Conservation (phyloP, 2,329 filamentous ascomycete species). For the Diaporthe ampelina region DNA sequence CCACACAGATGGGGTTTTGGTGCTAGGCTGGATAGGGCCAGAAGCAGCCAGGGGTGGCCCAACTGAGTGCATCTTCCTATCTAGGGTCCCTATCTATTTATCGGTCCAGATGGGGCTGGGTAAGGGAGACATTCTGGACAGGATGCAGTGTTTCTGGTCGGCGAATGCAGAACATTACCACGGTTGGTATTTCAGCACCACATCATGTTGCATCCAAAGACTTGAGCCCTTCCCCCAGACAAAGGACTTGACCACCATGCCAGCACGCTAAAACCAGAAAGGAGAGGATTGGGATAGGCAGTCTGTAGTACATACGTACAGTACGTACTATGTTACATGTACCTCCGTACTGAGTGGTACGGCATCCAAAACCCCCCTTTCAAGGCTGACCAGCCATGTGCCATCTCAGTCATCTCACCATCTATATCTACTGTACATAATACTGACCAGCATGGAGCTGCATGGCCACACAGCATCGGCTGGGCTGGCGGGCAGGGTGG, state of each 20-base stretch:
- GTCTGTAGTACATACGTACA: background rate
- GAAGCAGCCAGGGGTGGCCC: background rate
- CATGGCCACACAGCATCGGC: background rate
- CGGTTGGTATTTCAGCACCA: background rate
- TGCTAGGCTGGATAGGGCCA: conserved; percentile 1
- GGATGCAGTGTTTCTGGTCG: background rate
- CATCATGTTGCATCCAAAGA: background rate
- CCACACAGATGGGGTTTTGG: conserved; percentile 5
- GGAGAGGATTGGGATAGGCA: background rate
- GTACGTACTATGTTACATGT: background rate
- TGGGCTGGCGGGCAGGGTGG: background rate
- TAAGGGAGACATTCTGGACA: background rate
- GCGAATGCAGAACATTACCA: background rate
- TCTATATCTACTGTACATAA: background rate
- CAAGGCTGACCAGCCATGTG: background rate
- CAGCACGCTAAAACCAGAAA: background rate
- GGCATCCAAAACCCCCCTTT: background rate
- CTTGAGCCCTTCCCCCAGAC: background rate
- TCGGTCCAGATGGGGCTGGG: background rate
- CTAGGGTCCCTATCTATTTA: background rate
- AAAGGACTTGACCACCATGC: background rate
- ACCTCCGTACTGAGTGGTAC: too few species aligned
- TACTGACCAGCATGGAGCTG: background rate
- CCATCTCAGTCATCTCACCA: background rate
- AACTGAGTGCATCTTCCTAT: background rate